Evolutionary conservation across 2,329 filamentous ascomycete genomes (phyloP), one percentile per base, ranked within the genome.

Genomic region (Penicillium sumatraense): DNA sequence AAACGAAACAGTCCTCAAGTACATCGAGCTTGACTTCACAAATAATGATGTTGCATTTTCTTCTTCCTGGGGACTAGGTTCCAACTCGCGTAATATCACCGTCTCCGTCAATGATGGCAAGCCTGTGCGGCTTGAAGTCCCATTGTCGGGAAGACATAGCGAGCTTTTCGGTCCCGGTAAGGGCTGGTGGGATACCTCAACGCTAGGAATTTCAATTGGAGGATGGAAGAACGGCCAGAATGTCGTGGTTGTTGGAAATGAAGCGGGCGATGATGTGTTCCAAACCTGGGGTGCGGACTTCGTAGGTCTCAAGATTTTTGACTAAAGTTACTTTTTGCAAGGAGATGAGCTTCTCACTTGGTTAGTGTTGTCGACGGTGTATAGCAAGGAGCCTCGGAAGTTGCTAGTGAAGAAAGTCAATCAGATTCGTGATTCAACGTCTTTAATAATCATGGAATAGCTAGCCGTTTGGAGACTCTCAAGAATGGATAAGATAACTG

Each of bases 71-170:
- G 74, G 61, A 0, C 75, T 65, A 58, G 81, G 78, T 0, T 72
- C 75, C 0, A 84, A 83, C 59, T 77, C 80, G 0, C 68, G 80
- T 1, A 83, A 83, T 51, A 72, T 82, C 63, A 81, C 80, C 0
- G 66, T 84, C 13, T 63, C 72, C 0, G 73, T 83, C n/a, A 83
- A 83, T 23, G 75, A 71, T 1, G 69, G 66, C 0, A 51, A 61
- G 0, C 67, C 72, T 0, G 79, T 80, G 61, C 67, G 80, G 1
- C 78, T 81, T 58, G 80, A 81, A 0, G 81, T 82, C 20, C 81
- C 81, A 0, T 68, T 83, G 13, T 76, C 63, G 46, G 72, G 72
- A 14, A 50, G 57, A 5, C 70, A 72, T 44, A 73, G 70, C 41
- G 71, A 74, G 53, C 51, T 75, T n/a, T 75, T 62, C 26, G 64